phyloP scores from a whole-genome alignment of 768 basidiomycete species.

The Obba rivulosa region DNA sequence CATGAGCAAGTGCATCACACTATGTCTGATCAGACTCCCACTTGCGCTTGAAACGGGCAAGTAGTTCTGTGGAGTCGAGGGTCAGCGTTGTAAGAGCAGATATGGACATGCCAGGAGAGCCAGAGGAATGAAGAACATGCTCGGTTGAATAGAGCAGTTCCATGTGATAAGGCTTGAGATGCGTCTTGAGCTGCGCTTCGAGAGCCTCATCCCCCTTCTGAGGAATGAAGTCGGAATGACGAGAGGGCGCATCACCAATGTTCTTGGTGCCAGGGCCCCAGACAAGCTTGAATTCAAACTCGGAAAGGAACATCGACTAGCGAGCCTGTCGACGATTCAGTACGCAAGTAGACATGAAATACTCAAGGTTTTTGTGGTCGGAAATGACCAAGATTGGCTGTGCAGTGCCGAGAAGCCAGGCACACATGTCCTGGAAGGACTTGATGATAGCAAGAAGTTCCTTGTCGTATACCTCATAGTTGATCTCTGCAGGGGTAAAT shows the following conservation, averaged over 20 bases:
- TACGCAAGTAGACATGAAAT: constrained; percentile 17
- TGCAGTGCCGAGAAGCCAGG: constrained; percentile 17
- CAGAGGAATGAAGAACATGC: not conserved
- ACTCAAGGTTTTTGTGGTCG: constrained; percentile 28
- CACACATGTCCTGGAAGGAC: constrained; percentile 19
- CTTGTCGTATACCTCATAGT: constrained; percentile 29
- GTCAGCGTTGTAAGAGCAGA: too few species aligned
- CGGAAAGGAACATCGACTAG: constrained; percentile 20
- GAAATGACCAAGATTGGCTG: constrained; percentile 18
- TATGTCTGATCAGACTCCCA: too few species aligned
- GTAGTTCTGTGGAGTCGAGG: too few species aligned
- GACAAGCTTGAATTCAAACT: constrained; percentile 13
- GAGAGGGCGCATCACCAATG: too few species aligned
- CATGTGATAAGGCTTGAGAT: constrained; percentile 7
- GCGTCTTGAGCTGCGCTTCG: constrained; percentile 1
- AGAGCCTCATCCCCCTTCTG: constrained; percentile 1
- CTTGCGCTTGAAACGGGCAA: too few species aligned
- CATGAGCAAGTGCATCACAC: too few species aligned
- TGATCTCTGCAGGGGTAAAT: constrained; percentile 19
- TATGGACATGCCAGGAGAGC: not conserved
- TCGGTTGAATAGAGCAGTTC: constrained; percentile 1
- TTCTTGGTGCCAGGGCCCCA: constrained; percentile 4
- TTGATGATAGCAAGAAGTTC: constrained; percentile 33
- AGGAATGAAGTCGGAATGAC: too few species aligned
- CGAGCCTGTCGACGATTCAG: constrained; percentile 27